Base-by-base conservation (phyloP, 169 alveolate species). In the Plasmodium adleri region DNA sequence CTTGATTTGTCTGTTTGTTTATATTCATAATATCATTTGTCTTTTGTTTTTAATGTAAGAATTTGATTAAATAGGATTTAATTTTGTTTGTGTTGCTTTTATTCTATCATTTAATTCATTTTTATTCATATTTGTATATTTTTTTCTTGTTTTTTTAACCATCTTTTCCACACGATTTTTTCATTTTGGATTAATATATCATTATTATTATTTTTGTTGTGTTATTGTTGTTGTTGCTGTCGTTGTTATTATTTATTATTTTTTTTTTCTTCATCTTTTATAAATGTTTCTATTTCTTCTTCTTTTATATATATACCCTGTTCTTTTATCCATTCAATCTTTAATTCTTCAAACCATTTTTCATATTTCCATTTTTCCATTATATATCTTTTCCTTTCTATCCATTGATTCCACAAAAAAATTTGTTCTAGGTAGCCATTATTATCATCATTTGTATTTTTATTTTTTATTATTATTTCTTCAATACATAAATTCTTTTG, bases 281-380 rank as follows among this genome's bases (percentile, higher is more conserved):
- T 54, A 20, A 9, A 54, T 54, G n/a, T 54, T 54, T 5, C 3
- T 54, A n/a, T 9, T n/a, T 54, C 62, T 10, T n/a, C 6, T 54
- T 5, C 17, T 5, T 10, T 20, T 54, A 54, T 20, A 54, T 54
- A 9, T 54, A 54, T 54, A 54, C 17, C 17, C 24, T 59, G 15
- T 15, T 59, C 68, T 15, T 59, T 59, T 59, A 4, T 59, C 68
- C 68, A 59, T 59, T 59, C 68, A 4, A 17, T 20, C 24, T n/a
- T 59, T 10, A 59, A 59, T 0, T 15, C 24, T 5, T 59, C 24
- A 22, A 59, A 59, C 68, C 68, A 59, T 59, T 59, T 32, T 15
- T 59, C 68, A 4, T 4, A 17, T 15, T 4, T 15, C 39, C 26
- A 59, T 59, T 59, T 59, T 17, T 59, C 15, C 3, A 22, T 6